These are phyloP conservation scores for Naematelia aurantialba DNA, from an alignment of 768 basidiomycete species.

Conservation along the genomic window DNA sequence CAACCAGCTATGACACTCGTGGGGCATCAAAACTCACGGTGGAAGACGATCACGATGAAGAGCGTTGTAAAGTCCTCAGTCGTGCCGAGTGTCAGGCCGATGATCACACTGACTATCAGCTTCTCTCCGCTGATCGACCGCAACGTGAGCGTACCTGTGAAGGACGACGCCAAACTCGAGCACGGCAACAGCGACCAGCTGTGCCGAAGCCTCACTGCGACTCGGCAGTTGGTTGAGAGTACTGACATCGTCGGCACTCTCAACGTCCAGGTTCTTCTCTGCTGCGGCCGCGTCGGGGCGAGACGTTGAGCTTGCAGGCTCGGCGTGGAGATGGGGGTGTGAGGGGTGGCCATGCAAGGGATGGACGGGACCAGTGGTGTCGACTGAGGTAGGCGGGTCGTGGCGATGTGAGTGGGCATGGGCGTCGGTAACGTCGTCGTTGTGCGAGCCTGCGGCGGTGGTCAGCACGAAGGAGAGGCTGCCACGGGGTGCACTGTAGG, in stretches of 20 bases:
- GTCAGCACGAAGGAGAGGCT: too few species aligned
- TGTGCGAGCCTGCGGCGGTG: slow-evolving; percentile 24
- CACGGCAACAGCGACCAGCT: slow-evolving; percentile 81
- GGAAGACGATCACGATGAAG: slow-evolving; percentile 86
- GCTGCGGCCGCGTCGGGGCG: not conserved
- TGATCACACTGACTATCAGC: slow-evolving; percentile 59
- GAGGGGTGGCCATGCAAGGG: slow-evolving; percentile 27
- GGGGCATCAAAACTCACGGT: slow-evolving; percentile 74
- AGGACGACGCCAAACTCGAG: slow-evolving; percentile 90
- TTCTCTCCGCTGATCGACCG: not conserved
- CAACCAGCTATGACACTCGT: too few species aligned
- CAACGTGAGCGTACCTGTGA: slow-evolving; percentile 60
- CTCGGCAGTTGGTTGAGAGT: slow-evolving; percentile 24
- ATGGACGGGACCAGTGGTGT: slow-evolving; percentile 22
- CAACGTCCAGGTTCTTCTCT: slow-evolving; percentile 15
- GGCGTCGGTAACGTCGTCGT: slow-evolving; percentile 33
- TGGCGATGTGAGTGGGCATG: slow-evolving; percentile 44
- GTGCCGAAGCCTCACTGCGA: slow-evolving; percentile 55
- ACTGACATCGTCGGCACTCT: slow-evolving; percentile 9
- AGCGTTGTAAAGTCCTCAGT: slow-evolving; percentile 71
- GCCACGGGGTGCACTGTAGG: not conserved
- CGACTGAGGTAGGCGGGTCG: slow-evolving; percentile 50
- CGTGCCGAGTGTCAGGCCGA: slow-evolving; percentile 92
- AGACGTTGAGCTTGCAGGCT: not conserved
- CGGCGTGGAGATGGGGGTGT: slow-evolving; percentile 25